Evolutionary conservation across 2,329 filamentous ascomycete species (phyloP), one percentile per base, ranked within the genome.

Genomic region (Aspergillus neoniger): DNA sequence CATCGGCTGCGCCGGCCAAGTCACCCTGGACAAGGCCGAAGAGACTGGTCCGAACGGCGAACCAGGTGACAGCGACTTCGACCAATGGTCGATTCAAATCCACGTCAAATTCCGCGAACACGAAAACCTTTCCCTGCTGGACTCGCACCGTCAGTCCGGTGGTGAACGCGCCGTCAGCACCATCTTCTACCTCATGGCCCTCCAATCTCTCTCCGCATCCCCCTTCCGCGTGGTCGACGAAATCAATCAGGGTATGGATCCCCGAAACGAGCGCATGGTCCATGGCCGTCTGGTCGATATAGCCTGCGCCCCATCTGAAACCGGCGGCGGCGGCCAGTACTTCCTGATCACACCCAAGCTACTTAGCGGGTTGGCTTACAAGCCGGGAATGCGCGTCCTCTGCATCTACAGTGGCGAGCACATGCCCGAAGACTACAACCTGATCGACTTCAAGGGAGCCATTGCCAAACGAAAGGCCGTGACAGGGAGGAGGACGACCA

Each of bases 181-280:
- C 14, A 96, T 98, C 72, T 99, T 98, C 83, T 99, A 96, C 79
- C 91, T 99, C 59, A 98, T 99, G 93, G 92, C 95, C 5, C 85
- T 99, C 25, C 95, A 99, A 76, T 91, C 91, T 53, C 88, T 99
- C 70, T 94, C 95, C 15, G 90, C 92, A 70, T 92, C 93, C 3
- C 95, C 95, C 1, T 99, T 99, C 85, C 92, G 95, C 55, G 94
- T 99, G 53, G 95, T 99, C 61, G 95, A 99, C 77, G 95, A 99
- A 80, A 99, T 99, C 83, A 99, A 99, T 74, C 95, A 99, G 79
- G 95, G 95, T 67, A 99, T 99, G 95, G 95, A 99, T 76, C 95
- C 94, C 47, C 89, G 95, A 70, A 99, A 99, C 77, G 95, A 99
- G 79, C 91, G 95, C 68, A 96, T 97, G 86, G 93, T 99, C 15